phyloP scores from a whole-genome alignment of 2,329 filamentous ascomycete species.

The Pestalotiopsis sp. region DNA sequence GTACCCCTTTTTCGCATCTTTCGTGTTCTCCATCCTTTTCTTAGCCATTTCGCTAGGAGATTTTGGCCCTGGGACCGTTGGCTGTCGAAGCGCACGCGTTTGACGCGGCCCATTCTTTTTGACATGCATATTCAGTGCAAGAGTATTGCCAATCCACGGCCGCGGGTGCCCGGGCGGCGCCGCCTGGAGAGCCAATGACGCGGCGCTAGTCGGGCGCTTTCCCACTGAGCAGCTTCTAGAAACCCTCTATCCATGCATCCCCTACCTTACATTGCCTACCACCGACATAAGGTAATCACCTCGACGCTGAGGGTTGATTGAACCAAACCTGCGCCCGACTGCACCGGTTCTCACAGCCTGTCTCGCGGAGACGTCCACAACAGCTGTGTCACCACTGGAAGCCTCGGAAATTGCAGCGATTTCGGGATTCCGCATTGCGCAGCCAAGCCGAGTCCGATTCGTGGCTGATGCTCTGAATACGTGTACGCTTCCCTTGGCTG shows the following conservation, averaged over 20 bases:
- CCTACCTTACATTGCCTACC: too few relatives aligned
- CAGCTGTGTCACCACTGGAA: background rate
- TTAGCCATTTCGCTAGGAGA: background rate
- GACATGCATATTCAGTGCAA: background rate
- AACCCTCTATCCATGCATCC: background rate
- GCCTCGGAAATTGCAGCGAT: background rate
- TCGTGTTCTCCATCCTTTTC: background rate
- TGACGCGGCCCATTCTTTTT: background rate
- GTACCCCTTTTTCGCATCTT: background rate
- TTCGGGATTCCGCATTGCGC: background rate
- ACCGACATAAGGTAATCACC: background rate
- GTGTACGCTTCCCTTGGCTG: background rate
- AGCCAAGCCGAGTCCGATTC: background rate
- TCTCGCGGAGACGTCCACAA: background rate
- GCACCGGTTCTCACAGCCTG: background rate
- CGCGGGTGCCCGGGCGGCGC: background rate
- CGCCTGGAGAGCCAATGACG: background rate
- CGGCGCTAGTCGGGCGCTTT: background rate
- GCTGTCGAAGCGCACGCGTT: background rate
- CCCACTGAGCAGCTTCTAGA: background rate
- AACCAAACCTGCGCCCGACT: background rate
- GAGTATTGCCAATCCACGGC: background rate
- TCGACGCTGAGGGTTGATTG: background rate
- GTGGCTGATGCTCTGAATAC: background rate
- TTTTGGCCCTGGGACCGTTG: background rate